These are phyloP conservation scores for Onygenales sp. DNA, from an alignment of 2,329 filamentous ascomycete genomes.

Conservation along the genomic window DNA sequence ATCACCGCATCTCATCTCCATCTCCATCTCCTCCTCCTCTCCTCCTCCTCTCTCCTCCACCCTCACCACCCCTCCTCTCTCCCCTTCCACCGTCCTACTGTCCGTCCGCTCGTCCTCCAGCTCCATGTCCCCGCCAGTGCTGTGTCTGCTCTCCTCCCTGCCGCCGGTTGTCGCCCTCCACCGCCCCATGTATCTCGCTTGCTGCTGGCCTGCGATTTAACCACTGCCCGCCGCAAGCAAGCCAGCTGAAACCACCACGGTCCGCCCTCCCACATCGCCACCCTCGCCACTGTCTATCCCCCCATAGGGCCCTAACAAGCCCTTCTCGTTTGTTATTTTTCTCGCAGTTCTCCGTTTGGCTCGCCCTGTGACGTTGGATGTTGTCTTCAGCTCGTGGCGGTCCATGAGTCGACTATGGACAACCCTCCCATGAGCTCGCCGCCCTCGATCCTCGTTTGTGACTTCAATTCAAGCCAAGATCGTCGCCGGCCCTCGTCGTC, in stretches of 20 bases:
- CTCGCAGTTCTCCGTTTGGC: slow-evolving; percentile 8
- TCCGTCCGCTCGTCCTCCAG: not conserved
- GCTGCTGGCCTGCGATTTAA: slow-evolving; percentile 4
- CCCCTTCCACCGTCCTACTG: not conserved
- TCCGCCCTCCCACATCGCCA: slow-evolving; percentile 7
- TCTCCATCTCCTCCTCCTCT: slow-evolving; percentile 1
- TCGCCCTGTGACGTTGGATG: slow-evolving; percentile 8
- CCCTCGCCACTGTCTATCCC: slow-evolving; percentile 8
- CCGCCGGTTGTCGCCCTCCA: not conserved
- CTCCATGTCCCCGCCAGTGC: not conserved
- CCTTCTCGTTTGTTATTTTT: slow-evolving; percentile 4
- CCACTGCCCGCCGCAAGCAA: not conserved
- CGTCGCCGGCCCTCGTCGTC: slow-evolving; percentile 23
- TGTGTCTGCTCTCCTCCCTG: not conserved
- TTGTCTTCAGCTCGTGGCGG: slow-evolving; percentile 12
- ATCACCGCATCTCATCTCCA: slow-evolving; percentile 5
- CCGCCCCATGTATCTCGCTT: slow-evolving; percentile 10
- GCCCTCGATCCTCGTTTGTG: slow-evolving; percentile 35
- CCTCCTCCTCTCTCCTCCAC: not conserved
- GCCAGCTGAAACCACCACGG: slow-evolving; percentile 10
- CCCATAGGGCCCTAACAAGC: not conserved
- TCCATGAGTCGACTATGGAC: slow-evolving; percentile 33
- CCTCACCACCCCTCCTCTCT: slow-evolving; percentile 6
- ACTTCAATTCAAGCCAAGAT: slow-evolving; percentile 19
- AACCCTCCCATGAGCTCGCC: slow-evolving; percentile 27